Conservation (phyloP, 441 rosid genomes). For the Euphorbia schlechtendalii region DNA sequence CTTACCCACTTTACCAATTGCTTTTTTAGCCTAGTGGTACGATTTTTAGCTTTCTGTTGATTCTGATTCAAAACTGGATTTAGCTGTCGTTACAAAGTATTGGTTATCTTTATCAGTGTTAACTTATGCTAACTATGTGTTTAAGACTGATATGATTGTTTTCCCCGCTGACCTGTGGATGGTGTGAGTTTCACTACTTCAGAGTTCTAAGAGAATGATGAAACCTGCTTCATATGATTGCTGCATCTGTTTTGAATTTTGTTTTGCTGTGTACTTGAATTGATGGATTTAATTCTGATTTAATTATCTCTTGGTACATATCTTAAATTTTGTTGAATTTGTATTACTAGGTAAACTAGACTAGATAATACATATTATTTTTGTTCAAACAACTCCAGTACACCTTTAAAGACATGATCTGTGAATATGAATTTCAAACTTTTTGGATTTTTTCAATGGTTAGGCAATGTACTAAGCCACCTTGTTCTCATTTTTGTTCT, state of each 20-base stretch:
- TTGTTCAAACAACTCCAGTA: background rate
- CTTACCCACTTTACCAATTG: constrained; percentile 1
- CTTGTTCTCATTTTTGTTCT: background rate
- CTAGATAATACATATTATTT: background rate
- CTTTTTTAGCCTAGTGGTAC: constrained; percentile 3
- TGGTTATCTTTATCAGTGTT: background rate
- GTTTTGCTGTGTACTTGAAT: background rate
- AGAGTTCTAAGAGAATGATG: background rate
- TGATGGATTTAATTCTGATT: background rate
- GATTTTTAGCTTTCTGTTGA: background rate
- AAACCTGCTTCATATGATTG: background rate
- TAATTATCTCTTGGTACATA: background rate
- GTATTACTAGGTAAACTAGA: background rate
- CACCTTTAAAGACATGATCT: background rate
- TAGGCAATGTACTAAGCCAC: background rate
- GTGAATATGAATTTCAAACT: background rate
- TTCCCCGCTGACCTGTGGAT: background rate
- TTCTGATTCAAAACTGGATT: background rate
- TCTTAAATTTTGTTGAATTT: background rate
- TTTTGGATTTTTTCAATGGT: background rate
- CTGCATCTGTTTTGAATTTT: background rate
- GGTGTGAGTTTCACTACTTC: background rate
- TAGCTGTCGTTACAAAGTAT: background rate
- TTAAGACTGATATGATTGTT: background rate
- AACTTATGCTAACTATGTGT: background rate